Evolutionary conservation across 1,284 basidiomycete species (phyloP), one percentile per base, ranked within the genome.

Genomic region (Pseudozyma sp.): DNA sequence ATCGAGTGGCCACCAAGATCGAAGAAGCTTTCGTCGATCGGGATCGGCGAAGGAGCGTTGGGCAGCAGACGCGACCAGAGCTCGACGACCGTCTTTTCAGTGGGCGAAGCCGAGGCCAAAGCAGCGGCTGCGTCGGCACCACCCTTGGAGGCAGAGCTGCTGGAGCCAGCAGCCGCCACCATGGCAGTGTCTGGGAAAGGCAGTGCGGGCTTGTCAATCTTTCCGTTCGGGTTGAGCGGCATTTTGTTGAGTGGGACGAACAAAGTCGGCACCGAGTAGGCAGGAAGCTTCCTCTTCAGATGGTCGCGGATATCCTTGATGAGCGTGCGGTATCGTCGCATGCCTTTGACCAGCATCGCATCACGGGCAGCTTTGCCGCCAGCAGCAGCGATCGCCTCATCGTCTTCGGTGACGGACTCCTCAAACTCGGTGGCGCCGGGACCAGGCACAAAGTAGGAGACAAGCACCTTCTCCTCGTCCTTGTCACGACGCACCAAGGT

Each of bases 1-100:
- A 99, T 98, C 13, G 97, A 99, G 86, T 99, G 97, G 2, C 97
- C 97, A 40, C 97, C 97, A 33, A 99, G 88, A 85, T 99, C 97
- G 86, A 98, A 99, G 89, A 99, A 99, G 85, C 90, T 94, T 82
- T 99, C 97, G 84, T 98, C 92, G 10, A 92, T 85, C 11, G 93
- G 92, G 49, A 99, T 90, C 2, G 90, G 89, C 9, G 89, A 86
- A 0, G 94, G 91, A 4, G 92, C 88, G 58, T 90, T 92, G 7
- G 94, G 94, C 10, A 99, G 88, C 43, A 99, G 89, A 54, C 85
- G 87, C 5, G 90, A 85, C 94, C 96, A 99, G 90, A 54, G 88
- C 87, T 81, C 90, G 89, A 82, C 52, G 14, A 99, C 90, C 1
- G 88, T 90, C 80, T 90, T 87, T 86, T 97, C 93, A 0, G 94